Base-by-base conservation (phyloP, 768 basidiomycete genomes). In the Postia placenta region DNA sequence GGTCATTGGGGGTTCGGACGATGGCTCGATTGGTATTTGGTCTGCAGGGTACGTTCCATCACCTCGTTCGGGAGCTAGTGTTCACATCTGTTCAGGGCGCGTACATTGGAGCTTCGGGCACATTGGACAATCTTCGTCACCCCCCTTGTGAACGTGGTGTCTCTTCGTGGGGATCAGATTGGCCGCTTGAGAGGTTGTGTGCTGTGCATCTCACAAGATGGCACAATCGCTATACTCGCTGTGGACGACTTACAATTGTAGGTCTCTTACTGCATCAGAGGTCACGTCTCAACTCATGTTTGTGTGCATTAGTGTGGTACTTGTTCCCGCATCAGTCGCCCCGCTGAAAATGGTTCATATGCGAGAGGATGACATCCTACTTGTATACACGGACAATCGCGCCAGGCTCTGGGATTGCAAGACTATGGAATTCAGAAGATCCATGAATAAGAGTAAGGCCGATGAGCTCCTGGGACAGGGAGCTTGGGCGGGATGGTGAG, bases 331-430 rank as follows among this genome's bases (percentile, higher is more conserved):
- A 5, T 76, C 91, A 1, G 74, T 78, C n/a, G 76, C 81, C 0
- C 79, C 82, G 0, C 69, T 97, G 17, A 66, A 69, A 28, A 65
- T 74, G 39, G 64, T 95, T 14, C 89, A 80, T 58, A 64, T 89
- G 6, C 73, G 79, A 11, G 81, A 75, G 14, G 76, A 85, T 47
- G 83, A 89, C 50, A 64, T 96, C 24, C 60, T 96, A 45, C 67
- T 94, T 5, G 65, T 86, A 1, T 97, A 97, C 64, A 71, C 71
- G 2, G 83, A 88, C 52, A 81, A 78, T 2, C 79, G 83, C 47
- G 89, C 87, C 1, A 74, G 96, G 36, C 67, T 94, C 2, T 99
- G 96, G 92, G 90, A 97, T 58, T 69, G 84, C 14, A 79, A 80
- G 52, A 86, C 83, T 0, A 76, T 77, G 49, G 93, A 96, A 57